Evolutionary conservation across 2,329 filamentous ascomycete genomes (phyloP).

Genomic region (Chaetothyriales sp.): DNA sequence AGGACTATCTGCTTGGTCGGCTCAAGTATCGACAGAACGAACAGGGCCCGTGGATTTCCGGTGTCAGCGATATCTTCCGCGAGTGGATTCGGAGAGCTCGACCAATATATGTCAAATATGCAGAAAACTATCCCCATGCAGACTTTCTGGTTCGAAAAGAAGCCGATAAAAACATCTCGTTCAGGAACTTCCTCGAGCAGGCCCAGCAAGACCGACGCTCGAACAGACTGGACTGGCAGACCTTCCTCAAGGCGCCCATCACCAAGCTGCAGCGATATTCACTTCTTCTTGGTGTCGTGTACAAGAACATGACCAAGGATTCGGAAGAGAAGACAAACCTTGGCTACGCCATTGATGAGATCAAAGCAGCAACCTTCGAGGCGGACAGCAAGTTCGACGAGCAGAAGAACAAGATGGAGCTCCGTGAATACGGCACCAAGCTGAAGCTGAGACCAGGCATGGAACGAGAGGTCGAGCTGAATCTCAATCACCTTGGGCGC

Average conservation of each 20-base stretch:
- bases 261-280: constrained; percentile 83
- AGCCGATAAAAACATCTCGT: constrained; percentile 67
- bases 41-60: constrained; percentile 83
- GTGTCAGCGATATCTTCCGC: constrained; percentile 92
- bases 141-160: constrained; percentile 73
- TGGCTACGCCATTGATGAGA: constrained; percentile 72
- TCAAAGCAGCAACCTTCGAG: constrained; percentile 74
- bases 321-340: constrained; percentile 83
- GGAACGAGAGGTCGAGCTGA: constrained; percentile 65
- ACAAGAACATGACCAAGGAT: constrained; percentile 68
- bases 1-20: constrained; percentile 79
- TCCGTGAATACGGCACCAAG: constrained; percentile 70
- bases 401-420: constrained; percentile 75
- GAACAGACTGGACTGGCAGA: constrained; percentile 79
- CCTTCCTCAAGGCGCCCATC: constrained; percentile 83
- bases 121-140: constrained; percentile 70
- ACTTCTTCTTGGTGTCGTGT: constrained; percentile 65
- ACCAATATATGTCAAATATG: constrained; percentile 79
- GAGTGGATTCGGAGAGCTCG: constrained; percentile 97
- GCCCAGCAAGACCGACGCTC: constrained; percentile 65
- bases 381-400: constrained; percentile 88
- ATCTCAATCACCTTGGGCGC: constrained; percentile 84
- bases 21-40: constrained; percentile 94
- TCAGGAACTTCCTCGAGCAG: constrained; percentile 70
- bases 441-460: constrained; percentile 76